phyloP scores from a whole-genome alignment of 768 basidiomycete genomes.

The Rhizopogon vesiculosus region DNA sequence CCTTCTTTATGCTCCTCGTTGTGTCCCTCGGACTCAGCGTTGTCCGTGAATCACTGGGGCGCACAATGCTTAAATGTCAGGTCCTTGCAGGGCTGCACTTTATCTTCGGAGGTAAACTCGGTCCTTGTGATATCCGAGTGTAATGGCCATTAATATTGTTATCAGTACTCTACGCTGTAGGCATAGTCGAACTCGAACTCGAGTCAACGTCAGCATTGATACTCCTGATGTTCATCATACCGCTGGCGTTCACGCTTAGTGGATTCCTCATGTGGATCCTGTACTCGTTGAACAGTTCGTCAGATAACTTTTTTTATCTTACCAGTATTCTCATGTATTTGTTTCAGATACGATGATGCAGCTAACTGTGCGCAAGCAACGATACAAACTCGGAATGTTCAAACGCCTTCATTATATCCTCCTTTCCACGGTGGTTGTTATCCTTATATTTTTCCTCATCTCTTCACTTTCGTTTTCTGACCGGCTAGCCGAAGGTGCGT shows the following conservation, averaged over 20 bases:
- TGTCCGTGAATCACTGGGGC: conserved; percentile 82
- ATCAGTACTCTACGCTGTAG: conserved; percentile 86
- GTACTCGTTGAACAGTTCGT: conserved; percentile 79
- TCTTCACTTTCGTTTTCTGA: conserved; percentile 90
- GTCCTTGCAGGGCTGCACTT: conserved; percentile 83
- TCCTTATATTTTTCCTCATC: conserved; percentile 88
- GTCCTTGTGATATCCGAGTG: background rate
- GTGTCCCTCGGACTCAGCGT: conserved; percentile 92
- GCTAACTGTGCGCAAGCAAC: conserved; percentile 80
- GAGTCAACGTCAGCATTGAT: conserved; percentile 86
- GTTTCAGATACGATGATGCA: conserved; percentile 79
- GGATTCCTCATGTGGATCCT: conserved; percentile 96
- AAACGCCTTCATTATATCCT: conserved; percentile 81
- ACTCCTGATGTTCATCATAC: conserved; percentile 87
- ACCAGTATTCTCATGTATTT: background rate
- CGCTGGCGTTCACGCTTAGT: conserved; percentile 92
- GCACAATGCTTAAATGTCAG: conserved; percentile 80
- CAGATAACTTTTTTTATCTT: background rate
- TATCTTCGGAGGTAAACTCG: conserved; percentile 82
- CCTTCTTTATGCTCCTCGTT: conserved; percentile 92
- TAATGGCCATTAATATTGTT: background rate
- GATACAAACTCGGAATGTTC: conserved; percentile 88
- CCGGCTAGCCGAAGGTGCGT: conserved; percentile 80
- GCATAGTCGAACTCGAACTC: conserved; percentile 88
- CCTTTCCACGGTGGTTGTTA: conserved; percentile 72